A percentile compares a stretch with the other conserved stretches of the same genome.
Conservation (phyloP, 164 flowering plant genomes). For the Dillenia suffruticosa region DNA sequence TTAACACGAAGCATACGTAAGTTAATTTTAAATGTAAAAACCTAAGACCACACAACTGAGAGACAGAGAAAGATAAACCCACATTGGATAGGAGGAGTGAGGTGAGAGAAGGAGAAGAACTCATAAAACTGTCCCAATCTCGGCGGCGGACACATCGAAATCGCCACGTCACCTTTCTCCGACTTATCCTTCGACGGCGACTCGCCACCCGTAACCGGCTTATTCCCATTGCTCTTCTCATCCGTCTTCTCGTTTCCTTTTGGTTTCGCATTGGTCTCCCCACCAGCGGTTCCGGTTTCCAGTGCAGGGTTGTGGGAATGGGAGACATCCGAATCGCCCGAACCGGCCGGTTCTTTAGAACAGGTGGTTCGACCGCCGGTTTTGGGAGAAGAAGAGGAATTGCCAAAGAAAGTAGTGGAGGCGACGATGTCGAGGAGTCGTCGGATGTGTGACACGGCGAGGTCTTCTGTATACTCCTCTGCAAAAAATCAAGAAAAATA, state of each 20-base stretch:
- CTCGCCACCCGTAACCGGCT: conserved; percentile 1
- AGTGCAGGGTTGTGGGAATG: conserved; percentile 1
- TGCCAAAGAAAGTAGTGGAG: conserved; percentile 70
- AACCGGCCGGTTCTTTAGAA: conserved; percentile 14
- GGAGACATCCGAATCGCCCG: conserved; percentile 10
- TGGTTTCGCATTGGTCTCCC: conserved; percentile 14
- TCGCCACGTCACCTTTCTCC: conserved; percentile 40
- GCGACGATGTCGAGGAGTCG: conserved; percentile 91
- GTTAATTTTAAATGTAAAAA: too few species aligned
- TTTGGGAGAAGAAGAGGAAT: conserved; percentile 38
- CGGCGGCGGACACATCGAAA: conserved; percentile 72
- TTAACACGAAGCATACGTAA: too few species aligned
- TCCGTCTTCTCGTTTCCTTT: conserved; percentile 18
- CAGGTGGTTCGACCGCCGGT: conserved; percentile 25
- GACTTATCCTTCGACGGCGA: conserved; percentile 12
- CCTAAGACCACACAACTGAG: neutral
- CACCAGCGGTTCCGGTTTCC: conserved; percentile 3
- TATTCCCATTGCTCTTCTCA: conserved; percentile 6
- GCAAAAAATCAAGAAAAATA: conserved; percentile 3
- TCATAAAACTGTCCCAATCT: conserved; percentile 82
- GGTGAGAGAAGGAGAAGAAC: conserved; percentile 84
- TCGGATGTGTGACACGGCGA: conserved; percentile 57
- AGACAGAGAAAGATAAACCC: conserved; percentile 14
- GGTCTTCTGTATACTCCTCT: conserved; percentile 82
- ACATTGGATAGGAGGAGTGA: conserved; percentile 85